phyloP scores from a whole-genome alignment of 2,329 filamentous ascomycete species.

The Colletotrichum scovillei region DNA sequence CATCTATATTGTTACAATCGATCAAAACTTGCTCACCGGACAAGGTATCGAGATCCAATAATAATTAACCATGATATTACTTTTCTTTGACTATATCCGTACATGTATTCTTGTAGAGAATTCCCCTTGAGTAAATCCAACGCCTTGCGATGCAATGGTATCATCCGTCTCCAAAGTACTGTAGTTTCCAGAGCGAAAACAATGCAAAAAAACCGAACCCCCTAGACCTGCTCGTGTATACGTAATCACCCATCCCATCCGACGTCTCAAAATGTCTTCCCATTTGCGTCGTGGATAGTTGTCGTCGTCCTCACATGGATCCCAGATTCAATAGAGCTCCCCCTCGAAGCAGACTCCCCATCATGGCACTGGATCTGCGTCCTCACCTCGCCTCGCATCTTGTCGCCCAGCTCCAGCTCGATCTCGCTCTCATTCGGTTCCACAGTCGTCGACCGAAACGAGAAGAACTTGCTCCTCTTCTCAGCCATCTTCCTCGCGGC shows the following conservation, averaged over 20 bases:
- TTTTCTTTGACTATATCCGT: neutral
- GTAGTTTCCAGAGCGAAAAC: neutral
- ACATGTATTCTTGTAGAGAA: neutral
- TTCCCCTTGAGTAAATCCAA: neutral
- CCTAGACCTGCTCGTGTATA: neutral
- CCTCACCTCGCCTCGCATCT: slow-evolving; percentile 43
- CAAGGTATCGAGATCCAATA: no score
- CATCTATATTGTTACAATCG: neutral
- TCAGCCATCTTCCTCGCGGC: slow-evolving; percentile 10
- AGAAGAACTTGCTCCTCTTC: slow-evolving; percentile 21
- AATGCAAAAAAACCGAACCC: neutral
- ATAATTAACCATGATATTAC: neutral
- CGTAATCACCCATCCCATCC: neutral
- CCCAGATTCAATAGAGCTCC: slow-evolving; percentile 30
- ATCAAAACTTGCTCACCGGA: neutral
- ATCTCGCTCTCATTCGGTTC: slow-evolving; percentile 41
- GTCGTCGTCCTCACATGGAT: slow-evolving; percentile 38
- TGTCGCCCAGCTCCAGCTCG: slow-evolving; percentile 45
- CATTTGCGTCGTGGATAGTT: slow-evolving; percentile 11
- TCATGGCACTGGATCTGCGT: slow-evolving; percentile 42
- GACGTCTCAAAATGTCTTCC: neutral
- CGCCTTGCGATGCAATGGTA: slow-evolving; percentile 13
- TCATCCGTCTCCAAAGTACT: neutral
- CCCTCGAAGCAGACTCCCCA: neutral
- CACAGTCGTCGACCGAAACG: neutral